phyloP scores from a whole-genome alignment of 176 grass and related monocot genomes.

The Ampelocalamus luodianensis region DNA sequence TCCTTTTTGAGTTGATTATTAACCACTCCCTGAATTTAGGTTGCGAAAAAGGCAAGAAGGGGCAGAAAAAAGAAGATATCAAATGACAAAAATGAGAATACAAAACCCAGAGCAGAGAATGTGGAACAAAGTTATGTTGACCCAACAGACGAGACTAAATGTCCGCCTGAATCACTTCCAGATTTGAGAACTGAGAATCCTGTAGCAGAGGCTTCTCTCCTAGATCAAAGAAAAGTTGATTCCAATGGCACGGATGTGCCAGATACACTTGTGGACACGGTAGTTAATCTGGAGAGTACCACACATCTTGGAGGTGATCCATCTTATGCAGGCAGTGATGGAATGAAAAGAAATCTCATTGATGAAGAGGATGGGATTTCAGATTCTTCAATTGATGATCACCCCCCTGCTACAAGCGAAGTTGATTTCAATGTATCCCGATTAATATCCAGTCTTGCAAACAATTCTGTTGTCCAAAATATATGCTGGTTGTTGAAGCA shows the following conservation, averaged over 20 bases:
- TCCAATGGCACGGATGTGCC: slow-evolving; percentile 37
- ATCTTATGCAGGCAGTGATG: slow-evolving; percentile 35
- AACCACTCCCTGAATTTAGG: slow-evolving; percentile 57
- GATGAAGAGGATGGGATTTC: slow-evolving; percentile 55
- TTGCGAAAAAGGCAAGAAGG: slow-evolving; percentile 83
- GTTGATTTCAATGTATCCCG: slow-evolving; percentile 84
- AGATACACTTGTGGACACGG: slow-evolving; percentile 49
- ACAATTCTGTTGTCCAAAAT: slow-evolving; percentile 89
- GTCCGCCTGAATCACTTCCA: slow-evolving; percentile 49
- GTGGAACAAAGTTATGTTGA: slow-evolving; percentile 30
- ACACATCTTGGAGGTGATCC: slow-evolving; percentile 42
- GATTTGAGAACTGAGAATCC: slow-evolving; percentile 40
- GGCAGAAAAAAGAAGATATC: slow-evolving; percentile 66
- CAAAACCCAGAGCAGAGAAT: slow-evolving; percentile 40
- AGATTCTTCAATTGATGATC: slow-evolving; percentile 82
- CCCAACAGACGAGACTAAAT: slow-evolving; percentile 44
- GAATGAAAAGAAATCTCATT: slow-evolving; percentile 49
- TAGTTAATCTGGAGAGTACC: slow-evolving; percentile 38
- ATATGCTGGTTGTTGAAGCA: slow-evolving; percentile 92
- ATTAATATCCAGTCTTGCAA: slow-evolving; percentile 74
- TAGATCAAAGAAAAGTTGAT: slow-evolving; percentile 38
- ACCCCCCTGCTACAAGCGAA: slow-evolving; percentile 76
- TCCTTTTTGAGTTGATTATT: slow-evolving; percentile 34
- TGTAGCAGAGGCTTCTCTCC: slow-evolving; percentile 27
- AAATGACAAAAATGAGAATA: slow-evolving; percentile 47